Evolutionary conservation across 2,329 filamentous ascomycete species (phyloP).

Genomic region (Penicillium sp.): DNA sequence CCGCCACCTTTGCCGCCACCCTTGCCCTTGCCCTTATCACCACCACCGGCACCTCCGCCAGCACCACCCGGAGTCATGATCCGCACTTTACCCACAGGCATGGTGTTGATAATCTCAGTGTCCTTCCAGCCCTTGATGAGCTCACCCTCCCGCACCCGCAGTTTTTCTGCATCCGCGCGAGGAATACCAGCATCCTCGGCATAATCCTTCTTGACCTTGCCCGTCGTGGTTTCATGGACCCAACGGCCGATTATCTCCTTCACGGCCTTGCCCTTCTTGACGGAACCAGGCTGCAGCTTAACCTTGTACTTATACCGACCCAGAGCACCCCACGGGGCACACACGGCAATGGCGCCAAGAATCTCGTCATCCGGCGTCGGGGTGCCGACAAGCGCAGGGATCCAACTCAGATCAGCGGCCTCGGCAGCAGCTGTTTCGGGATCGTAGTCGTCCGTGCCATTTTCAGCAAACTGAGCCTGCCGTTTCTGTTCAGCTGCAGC

Average conservation of each 20-base stretch:
- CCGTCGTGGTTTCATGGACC: conserved; percentile 57
- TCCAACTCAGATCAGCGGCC: conserved; percentile 57
- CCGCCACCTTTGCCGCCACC: conserved; percentile 24
- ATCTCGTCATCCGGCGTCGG: conserved; percentile 77
- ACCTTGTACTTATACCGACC: conserved; percentile 82
- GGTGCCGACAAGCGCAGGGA: conserved; percentile 63
- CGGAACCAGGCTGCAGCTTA: conserved; percentile 82
- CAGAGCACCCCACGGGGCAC: conserved; percentile 60
- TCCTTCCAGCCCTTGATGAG: conserved; percentile 75
- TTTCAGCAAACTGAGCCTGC: conserved; percentile 69
- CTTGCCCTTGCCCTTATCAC: conserved; percentile 21
- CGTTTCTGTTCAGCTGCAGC: conserved; percentile 60
- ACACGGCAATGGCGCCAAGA: conserved; percentile 56
- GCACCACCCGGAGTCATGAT: conserved; percentile 62
- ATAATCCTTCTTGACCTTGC: conserved; percentile 47
- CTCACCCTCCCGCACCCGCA: conserved; percentile 84
- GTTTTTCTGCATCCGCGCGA: conserved; percentile 62
- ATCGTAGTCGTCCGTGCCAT: conserved; percentile 58
- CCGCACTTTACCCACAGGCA: conserved; percentile 75
- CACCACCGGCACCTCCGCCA: conserved; percentile 33
- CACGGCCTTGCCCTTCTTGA: conserved; percentile 92
- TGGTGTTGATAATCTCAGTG: conserved; percentile 72
- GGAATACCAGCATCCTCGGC: conserved; percentile 53
- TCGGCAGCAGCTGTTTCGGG: conserved; percentile 47
- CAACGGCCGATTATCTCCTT: conserved; percentile 84